Evolutionary conservation across 352 stramenopile genomes (phyloP).

Genomic region (Phytophthora pluvialis): DNA sequence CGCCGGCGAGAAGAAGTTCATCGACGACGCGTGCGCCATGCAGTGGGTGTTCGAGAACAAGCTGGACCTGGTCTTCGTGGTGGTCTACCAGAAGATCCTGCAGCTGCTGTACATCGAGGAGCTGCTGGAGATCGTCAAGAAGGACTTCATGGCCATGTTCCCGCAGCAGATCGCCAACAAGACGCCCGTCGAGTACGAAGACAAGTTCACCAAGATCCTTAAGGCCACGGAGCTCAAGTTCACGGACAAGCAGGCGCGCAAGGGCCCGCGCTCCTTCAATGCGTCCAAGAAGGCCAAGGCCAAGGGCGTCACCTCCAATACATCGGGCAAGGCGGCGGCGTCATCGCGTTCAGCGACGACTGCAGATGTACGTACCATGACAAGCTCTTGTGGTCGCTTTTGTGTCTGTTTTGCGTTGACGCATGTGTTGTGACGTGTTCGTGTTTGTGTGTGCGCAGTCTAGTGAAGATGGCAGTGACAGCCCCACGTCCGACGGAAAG

Average conservation of each 20-base stretch:
- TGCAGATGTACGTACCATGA: conserved; percentile 36
- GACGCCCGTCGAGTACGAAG: conserved; percentile 78
- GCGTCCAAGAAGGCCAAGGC: conserved; percentile 69
- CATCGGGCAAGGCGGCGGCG: conserved; percentile 48
- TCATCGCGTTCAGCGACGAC: conserved; percentile 46
- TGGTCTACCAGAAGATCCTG: conserved; percentile 93
- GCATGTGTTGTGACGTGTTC: conserved; percentile 5
- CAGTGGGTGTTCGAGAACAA: conserved; percentile 94
- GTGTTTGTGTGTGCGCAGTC: conserved; percentile 39
- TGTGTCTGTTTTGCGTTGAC: conserved; percentile 7
- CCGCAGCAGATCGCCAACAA: conserved; percentile 77
- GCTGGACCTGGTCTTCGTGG: conserved; percentile 91
- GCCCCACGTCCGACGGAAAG: conserved; percentile 51
- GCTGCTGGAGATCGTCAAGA: conserved; percentile 89
- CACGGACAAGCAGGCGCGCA: conserved; percentile 62
- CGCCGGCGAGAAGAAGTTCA: conserved; percentile 85
- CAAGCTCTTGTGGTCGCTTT: no score
- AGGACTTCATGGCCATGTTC: conserved; percentile 81
- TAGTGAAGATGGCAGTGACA: conserved; percentile 72
- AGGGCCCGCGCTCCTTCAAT: conserved; percentile 68
- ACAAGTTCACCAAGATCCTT: conserved; percentile 83
- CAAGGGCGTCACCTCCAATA: conserved; percentile 60
- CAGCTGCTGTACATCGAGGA: conserved; percentile 93
- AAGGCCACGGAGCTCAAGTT: conserved; percentile 77
- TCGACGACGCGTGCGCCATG: conserved; percentile 87